These are phyloP conservation scores for Betula pendula DNA, from an alignment of 306 rosid species.

Conservation along the genomic window DNA sequence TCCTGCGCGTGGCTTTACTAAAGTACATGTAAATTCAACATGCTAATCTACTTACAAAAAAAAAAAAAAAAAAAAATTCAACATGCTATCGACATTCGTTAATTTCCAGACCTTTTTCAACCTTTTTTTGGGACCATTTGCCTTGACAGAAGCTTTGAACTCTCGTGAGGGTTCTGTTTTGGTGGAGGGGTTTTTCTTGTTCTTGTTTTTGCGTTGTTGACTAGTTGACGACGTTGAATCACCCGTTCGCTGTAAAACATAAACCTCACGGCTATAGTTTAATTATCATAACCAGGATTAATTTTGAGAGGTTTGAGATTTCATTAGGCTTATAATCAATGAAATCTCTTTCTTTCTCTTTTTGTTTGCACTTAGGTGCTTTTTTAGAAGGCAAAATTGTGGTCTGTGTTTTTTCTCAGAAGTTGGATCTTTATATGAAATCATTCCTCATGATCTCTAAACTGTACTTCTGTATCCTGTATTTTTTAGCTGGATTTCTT, in stretches of 20 bases:
- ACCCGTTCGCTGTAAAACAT: neutral
- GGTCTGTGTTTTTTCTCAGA: neutral
- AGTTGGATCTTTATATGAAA: neutral
- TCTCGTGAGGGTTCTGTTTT: neutral
- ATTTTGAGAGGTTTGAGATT: neutral
- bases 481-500: neutral
- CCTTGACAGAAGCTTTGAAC: conserved; percentile 19
- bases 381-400: neutral
- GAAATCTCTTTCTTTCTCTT: neutral
- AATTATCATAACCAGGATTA: no score
- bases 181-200: conserved; percentile 18
- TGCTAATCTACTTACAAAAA: no score
- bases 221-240: conserved; percentile 26
- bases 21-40: conserved; percentile 35
- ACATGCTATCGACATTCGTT: neutral
- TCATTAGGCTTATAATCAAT: neutral
- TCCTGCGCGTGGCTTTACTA: conserved; percentile 38
- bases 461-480: neutral
- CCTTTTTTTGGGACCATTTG: neutral
- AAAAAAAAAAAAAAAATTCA: no score
- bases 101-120: neutral
- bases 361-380: neutral
- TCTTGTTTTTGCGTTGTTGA: conserved; percentile 33
- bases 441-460: neutral
- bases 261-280: neutral